Conservation (phyloP, 2,329 filamentous ascomycete species). For the Botrytis byssoidea region DNA sequence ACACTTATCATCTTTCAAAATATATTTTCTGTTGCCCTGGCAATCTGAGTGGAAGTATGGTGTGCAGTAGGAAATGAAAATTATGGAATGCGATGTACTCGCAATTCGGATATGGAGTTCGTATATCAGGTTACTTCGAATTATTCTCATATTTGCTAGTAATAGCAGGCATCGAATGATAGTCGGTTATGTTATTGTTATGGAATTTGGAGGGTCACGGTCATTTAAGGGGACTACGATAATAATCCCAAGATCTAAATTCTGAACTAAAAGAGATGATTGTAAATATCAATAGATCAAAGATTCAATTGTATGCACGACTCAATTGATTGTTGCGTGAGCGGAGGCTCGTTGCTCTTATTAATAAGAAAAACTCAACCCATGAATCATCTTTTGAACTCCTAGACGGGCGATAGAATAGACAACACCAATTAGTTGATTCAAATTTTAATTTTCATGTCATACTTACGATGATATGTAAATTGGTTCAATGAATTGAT, state of each 20-base stretch:
- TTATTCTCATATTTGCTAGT: neutral
- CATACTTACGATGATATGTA: neutral
- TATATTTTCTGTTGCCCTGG: too few relatives aligned
- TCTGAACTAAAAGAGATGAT: neutral
- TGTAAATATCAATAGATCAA: neutral
- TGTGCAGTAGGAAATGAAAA: too few relatives aligned
- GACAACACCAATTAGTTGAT: neutral
- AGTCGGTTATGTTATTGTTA: neutral
- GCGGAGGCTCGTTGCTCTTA: neutral
- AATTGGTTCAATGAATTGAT: neutral
- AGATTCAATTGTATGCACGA: too few relatives aligned
- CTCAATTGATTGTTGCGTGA: neutral
- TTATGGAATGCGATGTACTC: too few relatives aligned
- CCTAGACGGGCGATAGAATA: too few relatives aligned
- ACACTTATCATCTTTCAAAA: too few relatives aligned
- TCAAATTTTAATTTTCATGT: neutral
- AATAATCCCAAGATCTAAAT: neutral
- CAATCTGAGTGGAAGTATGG: too few relatives aligned
- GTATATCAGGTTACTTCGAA: neutral
- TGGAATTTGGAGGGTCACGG: neutral
- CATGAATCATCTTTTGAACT: too few relatives aligned
- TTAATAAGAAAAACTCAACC: neutral
- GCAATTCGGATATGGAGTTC: neutral
- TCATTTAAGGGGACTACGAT: neutral
- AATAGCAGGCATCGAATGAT: accelerated